These are phyloP conservation scores for Ascomycota sp. DNA, from an alignment of 2,329 filamentous ascomycete species.

Conservation along the genomic window DNA sequence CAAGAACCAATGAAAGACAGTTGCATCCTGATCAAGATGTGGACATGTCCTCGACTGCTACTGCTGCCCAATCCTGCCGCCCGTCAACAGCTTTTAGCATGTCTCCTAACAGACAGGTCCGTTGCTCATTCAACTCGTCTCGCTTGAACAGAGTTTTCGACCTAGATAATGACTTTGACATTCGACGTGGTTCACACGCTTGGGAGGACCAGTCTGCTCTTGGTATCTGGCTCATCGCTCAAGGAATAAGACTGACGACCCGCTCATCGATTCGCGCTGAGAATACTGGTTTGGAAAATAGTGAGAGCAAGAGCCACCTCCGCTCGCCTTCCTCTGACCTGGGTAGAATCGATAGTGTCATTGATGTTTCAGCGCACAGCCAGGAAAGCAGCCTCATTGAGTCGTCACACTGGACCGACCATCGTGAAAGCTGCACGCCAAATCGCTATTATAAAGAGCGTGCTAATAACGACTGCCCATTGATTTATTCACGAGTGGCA, in stretches of 20 bases:
- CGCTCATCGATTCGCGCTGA: slow-evolving; percentile 6
- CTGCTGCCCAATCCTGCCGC: not conserved
- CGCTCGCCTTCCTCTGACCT: slow-evolving; percentile 1
- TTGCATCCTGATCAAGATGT: not conserved
- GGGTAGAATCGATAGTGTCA: slow-evolving; percentile 3
- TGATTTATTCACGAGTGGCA: too few relatives aligned
- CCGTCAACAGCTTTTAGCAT: not conserved
- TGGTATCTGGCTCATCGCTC: slow-evolving; percentile 16
- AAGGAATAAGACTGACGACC: slow-evolving; percentile 10
- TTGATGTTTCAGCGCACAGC: slow-evolving; percentile 1
- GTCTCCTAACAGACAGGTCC: slow-evolving; percentile 1
- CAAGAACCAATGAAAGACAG: not conserved
- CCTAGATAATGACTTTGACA: slow-evolving; percentile 10
- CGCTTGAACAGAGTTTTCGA: slow-evolving; percentile 5
- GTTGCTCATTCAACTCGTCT: slow-evolving; percentile 1
- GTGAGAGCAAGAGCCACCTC: not conserved
- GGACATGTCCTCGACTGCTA: not conserved
- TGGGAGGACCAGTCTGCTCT: slow-evolving; percentile 15
- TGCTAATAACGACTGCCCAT: too few relatives aligned
- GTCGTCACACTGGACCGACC: not conserved
- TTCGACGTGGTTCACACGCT: slow-evolving; percentile 10
- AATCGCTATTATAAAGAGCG: too few relatives aligned
- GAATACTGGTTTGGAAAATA: slow-evolving; percentile 2
- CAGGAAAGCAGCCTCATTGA: not conserved
- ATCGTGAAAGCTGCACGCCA: not conserved